Percentiles rank a stretch among this genome's conserved stretches.
Evolutionary conservation across 1,284 basidiomycete species (phyloP).

Genomic region (Leccinum colubrinum): DNA sequence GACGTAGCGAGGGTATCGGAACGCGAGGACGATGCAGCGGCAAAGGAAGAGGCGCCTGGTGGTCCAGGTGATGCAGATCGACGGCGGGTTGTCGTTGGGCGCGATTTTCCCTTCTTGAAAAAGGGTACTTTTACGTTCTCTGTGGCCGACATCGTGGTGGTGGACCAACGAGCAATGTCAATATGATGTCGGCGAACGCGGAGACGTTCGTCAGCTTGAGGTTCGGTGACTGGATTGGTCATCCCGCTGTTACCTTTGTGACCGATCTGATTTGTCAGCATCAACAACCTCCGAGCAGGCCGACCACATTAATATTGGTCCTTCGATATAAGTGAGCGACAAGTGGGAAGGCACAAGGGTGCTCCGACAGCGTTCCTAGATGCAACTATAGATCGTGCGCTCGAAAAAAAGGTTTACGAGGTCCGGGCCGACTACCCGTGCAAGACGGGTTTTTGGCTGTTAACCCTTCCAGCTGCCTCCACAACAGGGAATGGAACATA

Average conservation of each 20-base stretch:
- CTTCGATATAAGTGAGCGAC: background rate
- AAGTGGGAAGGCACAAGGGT: background rate
- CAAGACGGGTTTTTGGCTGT: background rate
- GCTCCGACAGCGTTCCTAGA: background rate
- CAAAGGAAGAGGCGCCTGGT: constrained; percentile 11
- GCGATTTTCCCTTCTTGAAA: constrained; percentile 82
- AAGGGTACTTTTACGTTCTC: constrained; percentile 64
- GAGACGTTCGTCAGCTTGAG: too few relatives aligned
- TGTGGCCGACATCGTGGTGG: constrained; percentile 39
- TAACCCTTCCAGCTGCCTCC: background rate
- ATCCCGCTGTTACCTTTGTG: constrained; percentile 7
- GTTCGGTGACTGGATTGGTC: constrained; percentile 20
- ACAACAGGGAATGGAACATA: constrained; percentile 1
- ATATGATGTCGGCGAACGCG: background rate
- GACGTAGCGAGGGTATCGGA: constrained; percentile 41
- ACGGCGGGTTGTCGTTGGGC: constrained; percentile 71
- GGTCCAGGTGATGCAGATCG: constrained; percentile 48
- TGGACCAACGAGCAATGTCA: background rate
- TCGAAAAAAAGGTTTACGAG: background rate
- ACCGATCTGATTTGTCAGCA: constrained; percentile 14
- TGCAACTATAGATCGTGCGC: background rate
- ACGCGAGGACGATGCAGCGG: constrained; percentile 35
- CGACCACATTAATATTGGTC: background rate
- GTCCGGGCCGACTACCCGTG: background rate
- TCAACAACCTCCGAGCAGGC: background rate